These are phyloP conservation scores for Cercospora citrullina DNA, from an alignment of 2,329 filamentous ascomycete species.

Conservation along the genomic window DNA sequence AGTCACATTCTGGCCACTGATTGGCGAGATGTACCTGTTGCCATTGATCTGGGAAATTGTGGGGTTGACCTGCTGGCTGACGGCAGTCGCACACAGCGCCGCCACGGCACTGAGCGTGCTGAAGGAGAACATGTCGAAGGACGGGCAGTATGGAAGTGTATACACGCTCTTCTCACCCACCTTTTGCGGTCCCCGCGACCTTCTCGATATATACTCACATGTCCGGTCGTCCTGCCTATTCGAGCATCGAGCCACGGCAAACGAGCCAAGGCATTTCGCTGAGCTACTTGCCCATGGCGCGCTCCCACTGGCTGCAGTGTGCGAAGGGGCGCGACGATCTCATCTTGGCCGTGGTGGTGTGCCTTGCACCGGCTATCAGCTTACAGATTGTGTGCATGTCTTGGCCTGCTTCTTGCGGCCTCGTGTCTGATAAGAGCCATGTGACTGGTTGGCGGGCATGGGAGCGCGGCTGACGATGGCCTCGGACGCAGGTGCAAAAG, in stretches of 20 bases:
- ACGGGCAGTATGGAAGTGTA: background rate
- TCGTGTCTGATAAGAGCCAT: slow-evolving; percentile 8
- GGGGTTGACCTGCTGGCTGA: slow-evolving; percentile 22
- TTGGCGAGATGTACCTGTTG: slow-evolving; percentile 62
- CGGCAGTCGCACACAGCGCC: slow-evolving; percentile 13
- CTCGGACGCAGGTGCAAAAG: slow-evolving; percentile 6
- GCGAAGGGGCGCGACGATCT: slow-evolving; percentile 8
- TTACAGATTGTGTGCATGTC: slow-evolving; percentile 2
- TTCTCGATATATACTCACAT: slow-evolving; percentile 13
- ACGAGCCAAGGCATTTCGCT: background rate
- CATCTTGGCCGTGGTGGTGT: slow-evolving; percentile 7
- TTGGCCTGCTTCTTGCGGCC: slow-evolving; percentile 11
- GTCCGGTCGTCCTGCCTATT: slow-evolving; percentile 18
- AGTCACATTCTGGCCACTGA: slow-evolving; percentile 57
- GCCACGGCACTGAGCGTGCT: slow-evolving; percentile 8
- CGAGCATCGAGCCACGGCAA: slow-evolving; percentile 3
- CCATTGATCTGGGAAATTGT: slow-evolving; percentile 60
- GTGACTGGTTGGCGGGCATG: slow-evolving; percentile 2
- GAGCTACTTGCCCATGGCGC: slow-evolving; percentile 1
- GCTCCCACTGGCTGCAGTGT: background rate
- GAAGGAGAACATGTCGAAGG: slow-evolving; percentile 8
- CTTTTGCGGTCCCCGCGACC: background rate
- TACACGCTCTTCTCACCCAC: background rate
- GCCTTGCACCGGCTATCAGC: slow-evolving; percentile 4
- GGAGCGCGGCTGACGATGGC: background rate